phyloP scores from a whole-genome alignment of 1,139 yeast species.

The Casaregolazyma lundiana region DNA sequence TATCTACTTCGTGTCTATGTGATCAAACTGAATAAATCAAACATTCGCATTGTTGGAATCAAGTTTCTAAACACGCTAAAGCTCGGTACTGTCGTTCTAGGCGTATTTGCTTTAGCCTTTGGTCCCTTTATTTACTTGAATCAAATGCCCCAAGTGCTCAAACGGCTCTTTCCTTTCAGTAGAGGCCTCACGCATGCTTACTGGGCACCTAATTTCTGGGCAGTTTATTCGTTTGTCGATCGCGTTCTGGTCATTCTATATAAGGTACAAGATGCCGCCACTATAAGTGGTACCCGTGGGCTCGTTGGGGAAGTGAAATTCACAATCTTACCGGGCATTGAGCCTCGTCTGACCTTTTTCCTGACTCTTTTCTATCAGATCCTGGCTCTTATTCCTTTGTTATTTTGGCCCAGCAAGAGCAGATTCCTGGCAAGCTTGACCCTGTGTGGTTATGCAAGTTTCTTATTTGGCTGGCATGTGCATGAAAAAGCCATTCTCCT shows the following conservation, averaged over 20 bases:
- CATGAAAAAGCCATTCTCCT: constrained; percentile 93
- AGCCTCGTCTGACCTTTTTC: constrained; percentile 72
- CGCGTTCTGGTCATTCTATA: constrained; percentile 56
- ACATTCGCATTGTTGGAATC: constrained; percentile 30
- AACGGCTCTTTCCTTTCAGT: constrained; percentile 84
- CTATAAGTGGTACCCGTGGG: constrained; percentile 64
- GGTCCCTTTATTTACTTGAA: constrained; percentile 69
- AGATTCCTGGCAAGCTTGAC: constrained; percentile 82
- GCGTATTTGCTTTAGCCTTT: constrained; percentile 65
- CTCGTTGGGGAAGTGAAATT: constrained; percentile 87
- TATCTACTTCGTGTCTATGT: constrained; percentile 72
- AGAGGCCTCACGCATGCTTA: constrained; percentile 96
- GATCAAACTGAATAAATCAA: constrained; percentile 6
- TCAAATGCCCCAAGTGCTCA: constrained; percentile 60
- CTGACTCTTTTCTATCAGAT: constrained; percentile 79
- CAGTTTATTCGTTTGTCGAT: constrained; percentile 82
- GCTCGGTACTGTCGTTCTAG: constrained; percentile 61
- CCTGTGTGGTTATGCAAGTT: constrained; percentile 86
- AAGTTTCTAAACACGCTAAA: constrained; percentile 54
- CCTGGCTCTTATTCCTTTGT: constrained; percentile 66
- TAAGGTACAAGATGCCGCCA: constrained; percentile 19
- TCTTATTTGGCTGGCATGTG: constrained; percentile 97
- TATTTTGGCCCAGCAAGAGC: constrained; percentile 68
- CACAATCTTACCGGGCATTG: constrained; percentile 70
- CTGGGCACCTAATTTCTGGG: constrained; percentile 99